These are phyloP conservation scores for Aspergillus wentii DNA, from an alignment of 495 filamentous ascomycete species.

Conservation along the genomic window DNA sequence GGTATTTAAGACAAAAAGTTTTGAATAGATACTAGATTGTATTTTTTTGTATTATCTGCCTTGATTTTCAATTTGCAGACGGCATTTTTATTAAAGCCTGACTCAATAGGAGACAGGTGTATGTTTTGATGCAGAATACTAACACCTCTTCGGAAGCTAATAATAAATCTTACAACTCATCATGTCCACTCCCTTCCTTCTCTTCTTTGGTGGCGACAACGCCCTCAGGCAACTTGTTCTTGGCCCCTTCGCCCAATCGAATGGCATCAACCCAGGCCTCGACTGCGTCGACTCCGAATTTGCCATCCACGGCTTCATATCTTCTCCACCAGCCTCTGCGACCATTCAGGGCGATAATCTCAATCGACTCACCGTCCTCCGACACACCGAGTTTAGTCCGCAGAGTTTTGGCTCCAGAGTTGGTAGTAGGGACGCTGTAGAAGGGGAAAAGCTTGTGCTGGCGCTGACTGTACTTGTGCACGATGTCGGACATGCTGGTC, in stretches of 20 bases:
- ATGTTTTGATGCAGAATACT: no score
- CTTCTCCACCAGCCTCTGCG: slow-evolving; percentile 81
- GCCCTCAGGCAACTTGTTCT: slow-evolving; percentile 74
- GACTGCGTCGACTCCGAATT: slow-evolving; percentile 54
- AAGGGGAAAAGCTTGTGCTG: slow-evolving; percentile 74
- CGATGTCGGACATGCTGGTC: slow-evolving; percentile 63
- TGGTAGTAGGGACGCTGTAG: slow-evolving; percentile 64
- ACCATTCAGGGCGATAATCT: slow-evolving; percentile 79
- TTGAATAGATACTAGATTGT: no score
- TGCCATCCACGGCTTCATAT: slow-evolving; percentile 49
- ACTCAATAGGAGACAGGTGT: no score
- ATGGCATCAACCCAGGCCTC: slow-evolving; percentile 88
- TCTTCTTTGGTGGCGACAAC: slow-evolving; percentile 48
- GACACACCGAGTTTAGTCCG: slow-evolving; percentile 57
- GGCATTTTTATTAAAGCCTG: no score
- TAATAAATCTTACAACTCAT: slow-evolving; percentile 27
- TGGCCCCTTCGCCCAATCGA: slow-evolving; percentile 76
- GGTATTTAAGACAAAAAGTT: no score
- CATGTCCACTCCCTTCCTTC: slow-evolving; percentile 25
- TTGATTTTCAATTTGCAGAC: no score
- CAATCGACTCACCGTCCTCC: slow-evolving; percentile 35
- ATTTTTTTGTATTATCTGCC: no score
- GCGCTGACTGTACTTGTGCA: slow-evolving; percentile 63
- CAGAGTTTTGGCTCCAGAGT: slow-evolving; percentile 51
- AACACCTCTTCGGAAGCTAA: slow-evolving; percentile 4